Percentiles rank a stretch among this genome's conserved stretches.
Evolutionary conservation across 2,329 filamentous ascomycete species (phyloP).

Genomic region (Arthrobotrys musiformis): DNA sequence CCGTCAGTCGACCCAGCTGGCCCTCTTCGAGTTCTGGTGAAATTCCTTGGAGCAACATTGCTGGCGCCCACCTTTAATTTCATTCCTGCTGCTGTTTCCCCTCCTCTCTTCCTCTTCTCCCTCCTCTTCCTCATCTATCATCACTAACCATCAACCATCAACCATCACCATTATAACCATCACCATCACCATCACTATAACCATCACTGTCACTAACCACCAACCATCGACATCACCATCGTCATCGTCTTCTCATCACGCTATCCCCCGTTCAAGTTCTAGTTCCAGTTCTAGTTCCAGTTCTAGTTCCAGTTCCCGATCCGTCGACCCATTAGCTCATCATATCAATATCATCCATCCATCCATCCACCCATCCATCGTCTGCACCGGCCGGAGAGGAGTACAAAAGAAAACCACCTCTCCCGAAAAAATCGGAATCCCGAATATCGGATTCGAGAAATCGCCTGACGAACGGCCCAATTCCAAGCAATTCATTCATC

Average conservation of each 20-base stretch:
- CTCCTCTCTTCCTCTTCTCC: background rate
- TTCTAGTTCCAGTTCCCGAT: background rate
- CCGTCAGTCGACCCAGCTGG: background rate
- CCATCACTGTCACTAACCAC: background rate
- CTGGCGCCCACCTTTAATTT: too few relatives aligned
- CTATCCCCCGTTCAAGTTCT: too few relatives aligned
- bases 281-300: too few relatives aligned
- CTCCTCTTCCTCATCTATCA: background rate
- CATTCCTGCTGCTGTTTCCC: background rate
- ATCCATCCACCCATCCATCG: background rate
- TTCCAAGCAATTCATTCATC: background rate
- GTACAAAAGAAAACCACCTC: too few relatives aligned
- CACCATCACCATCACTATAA: background rate
- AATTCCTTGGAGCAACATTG: too few relatives aligned
- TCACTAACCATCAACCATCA: background rate
- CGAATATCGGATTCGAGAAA: constrained; percentile 8
- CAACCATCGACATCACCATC: constrained; percentile 2
- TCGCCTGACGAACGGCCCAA: constrained; percentile 19
- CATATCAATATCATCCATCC: background rate
- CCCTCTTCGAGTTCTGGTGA: too few relatives aligned
- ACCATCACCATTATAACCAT: background rate
- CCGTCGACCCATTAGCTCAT: background rate
- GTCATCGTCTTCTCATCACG: background rate
- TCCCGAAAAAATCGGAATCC: background rate
- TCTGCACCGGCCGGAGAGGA: too few relatives aligned